A percentile compares a stretch with the other conserved stretches of the same genome.
phyloP scores from a whole-genome alignment of 352 stramenopile genomes.

The Saprolegnia diclina region DNA sequence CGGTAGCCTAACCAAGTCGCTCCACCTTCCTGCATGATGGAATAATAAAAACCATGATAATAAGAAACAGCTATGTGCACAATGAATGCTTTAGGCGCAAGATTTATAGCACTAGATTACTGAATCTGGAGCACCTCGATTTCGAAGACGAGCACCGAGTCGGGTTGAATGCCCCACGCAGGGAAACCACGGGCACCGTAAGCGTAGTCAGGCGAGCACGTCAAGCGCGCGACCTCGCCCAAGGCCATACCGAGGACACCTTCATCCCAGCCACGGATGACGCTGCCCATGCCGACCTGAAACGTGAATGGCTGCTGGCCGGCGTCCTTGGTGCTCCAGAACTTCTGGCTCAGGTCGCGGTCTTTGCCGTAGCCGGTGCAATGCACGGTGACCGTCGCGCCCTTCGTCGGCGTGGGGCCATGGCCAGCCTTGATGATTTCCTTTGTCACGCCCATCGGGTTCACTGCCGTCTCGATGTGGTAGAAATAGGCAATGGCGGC shows the following conservation, averaged over 20 bases:
- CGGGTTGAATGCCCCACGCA: slow-evolving; percentile 92
- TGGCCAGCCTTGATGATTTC: slow-evolving; percentile 48
- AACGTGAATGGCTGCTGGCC: slow-evolving; percentile 93
- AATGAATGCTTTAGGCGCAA: not conserved
- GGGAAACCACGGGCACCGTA: slow-evolving; percentile 90
- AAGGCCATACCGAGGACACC: slow-evolving; percentile 80
- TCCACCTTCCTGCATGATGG: not conserved
- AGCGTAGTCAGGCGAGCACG: slow-evolving; percentile 92
- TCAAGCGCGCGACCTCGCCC: slow-evolving; percentile 87
- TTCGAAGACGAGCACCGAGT: slow-evolving; percentile 89
- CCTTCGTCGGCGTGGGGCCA: slow-evolving; percentile 49
- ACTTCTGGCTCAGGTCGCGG: slow-evolving; percentile 72
- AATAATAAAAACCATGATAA: not conserved
- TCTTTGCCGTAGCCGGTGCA: slow-evolving; percentile 80
- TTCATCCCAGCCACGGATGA: slow-evolving; percentile 97
- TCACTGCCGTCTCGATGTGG: slow-evolving; percentile 4
- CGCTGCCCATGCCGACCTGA: slow-evolving; percentile 84
- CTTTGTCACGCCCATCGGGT: slow-evolving; percentile 59
- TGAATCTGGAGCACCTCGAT: slow-evolving; percentile 87
- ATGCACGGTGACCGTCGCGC: slow-evolving; percentile 69
- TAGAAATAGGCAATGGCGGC: slow-evolving; percentile 1
- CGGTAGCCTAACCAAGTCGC: slow-evolving; percentile 1
- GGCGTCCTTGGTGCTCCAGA: slow-evolving; percentile 95
- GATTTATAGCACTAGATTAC: slow-evolving; percentile 29
- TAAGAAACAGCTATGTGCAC: too few relatives aligned